Base-by-base conservation (phyloP, 2,329 filamentous ascomycete genomes). In the Colletotrichum zoysiae region DNA sequence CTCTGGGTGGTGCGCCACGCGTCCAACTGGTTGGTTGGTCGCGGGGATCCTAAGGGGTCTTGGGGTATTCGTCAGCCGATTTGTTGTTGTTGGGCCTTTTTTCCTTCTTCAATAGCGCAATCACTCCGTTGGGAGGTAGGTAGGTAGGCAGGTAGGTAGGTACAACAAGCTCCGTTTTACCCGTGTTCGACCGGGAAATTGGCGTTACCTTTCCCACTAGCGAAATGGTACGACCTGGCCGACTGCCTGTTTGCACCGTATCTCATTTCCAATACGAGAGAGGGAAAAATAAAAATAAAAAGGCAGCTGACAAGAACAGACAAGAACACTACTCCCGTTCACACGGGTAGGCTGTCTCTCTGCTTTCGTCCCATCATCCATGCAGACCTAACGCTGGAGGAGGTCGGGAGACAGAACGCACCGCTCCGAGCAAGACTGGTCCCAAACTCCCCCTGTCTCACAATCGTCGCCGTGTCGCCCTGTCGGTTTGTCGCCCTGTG, bases 391-490 rank as follows among this genome's bases (percentile, higher is more conserved):
- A 62, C 30, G 59, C 59, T 40, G 33, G 48, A 53, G 46, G 51
- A 42, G 60, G 23, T 26, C 14, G 48, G 48, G 60, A 63, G 53
- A 53, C 57, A 62, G 55, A 56, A 71, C 65, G 69, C 65, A 68
- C 44, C 35, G 60, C 59, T 46, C 56, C 50, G 23, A 64, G 46
- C 35, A 71, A 12, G 30, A 51, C 58, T 40, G 38, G 33, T 60
- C 70, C 59, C 59, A 72, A 72, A 72, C 70, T 40, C 26, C 65
- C 59, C 53, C 23, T 65, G 70, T 72, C 70, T 72, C 70, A 65
- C 48, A 55, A 60, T 42, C 59, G 60, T 56, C 55, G 59, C 59
- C 26, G 35, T 55, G n/a, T 58, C 35, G 48, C 23, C 46, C n/a
- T 62, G 33, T 42, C 46, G 26, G 40, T 40, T 59, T 42, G 14